phyloP scores from a whole-genome alignment of 441 rosid genomes.

The Pelargonium australe region DNA sequence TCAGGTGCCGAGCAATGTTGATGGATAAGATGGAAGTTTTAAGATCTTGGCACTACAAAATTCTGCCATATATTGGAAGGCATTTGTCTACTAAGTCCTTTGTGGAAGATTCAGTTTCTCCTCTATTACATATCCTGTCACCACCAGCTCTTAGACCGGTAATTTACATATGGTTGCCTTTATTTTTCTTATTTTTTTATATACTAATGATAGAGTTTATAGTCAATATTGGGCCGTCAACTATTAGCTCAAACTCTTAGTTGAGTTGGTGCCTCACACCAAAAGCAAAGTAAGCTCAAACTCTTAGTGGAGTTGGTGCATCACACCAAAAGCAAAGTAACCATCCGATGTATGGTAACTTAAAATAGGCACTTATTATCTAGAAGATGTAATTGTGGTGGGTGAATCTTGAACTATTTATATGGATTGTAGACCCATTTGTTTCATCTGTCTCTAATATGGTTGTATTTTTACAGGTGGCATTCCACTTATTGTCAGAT shows the following conservation, averaged over 20 bases:
- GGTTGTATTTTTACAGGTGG: constrained; percentile 50
- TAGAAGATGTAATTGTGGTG: neutral
- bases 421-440: neutral
- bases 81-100: constrained; percentile 70
- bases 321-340: neutral
- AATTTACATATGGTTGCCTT: constrained; percentile 22
- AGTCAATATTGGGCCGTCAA: too few species aligned
- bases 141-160: constrained; percentile 86
- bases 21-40: constrained; percentile 63
- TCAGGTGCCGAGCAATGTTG: constrained; percentile 63
- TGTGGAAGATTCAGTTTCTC: constrained; percentile 71
- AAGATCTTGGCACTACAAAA: constrained; percentile 71
- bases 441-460: constrained; percentile 15
- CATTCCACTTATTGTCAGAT: constrained; percentile 68
- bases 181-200: neutral
- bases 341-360: neutral
- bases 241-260: too few species aligned
- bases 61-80: constrained; percentile 68
- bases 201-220: neutral
- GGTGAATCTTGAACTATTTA: neutral
- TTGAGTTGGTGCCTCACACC: too few species aligned
- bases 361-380: neutral
- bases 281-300: neutral
- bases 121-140: constrained; percentile 70
- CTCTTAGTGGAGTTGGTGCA: too few species aligned